Percentiles rank a stretch among this genome's conserved stretches.
These are phyloP conservation scores for Globisporangium heterothallicum DNA, from an alignment of 352 stramenopile genomes.

Conservation along the genomic window DNA sequence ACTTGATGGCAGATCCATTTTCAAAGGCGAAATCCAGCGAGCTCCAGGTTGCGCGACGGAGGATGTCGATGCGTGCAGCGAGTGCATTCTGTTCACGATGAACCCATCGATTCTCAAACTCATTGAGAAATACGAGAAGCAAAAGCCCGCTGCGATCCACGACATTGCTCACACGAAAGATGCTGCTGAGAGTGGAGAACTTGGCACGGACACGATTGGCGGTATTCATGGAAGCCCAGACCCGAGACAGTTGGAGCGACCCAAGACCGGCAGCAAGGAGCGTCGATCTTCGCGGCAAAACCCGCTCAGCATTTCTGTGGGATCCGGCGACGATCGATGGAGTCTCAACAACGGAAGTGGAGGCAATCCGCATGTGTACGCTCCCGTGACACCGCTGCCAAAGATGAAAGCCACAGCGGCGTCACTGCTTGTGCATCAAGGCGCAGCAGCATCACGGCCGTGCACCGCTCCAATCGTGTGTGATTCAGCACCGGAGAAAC, in stretches of 20 bases:
- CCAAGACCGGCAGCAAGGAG: constrained; percentile 47
- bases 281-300: constrained; percentile 20
- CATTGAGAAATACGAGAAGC: constrained; percentile 81
- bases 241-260: constrained; percentile 29
- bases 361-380: constrained; percentile 7
- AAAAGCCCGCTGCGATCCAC: constrained; percentile 13
- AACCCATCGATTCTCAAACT: constrained; percentile 63
- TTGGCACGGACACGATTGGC: neutral
- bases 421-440: neutral
- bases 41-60: constrained; percentile 58
- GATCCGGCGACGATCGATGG: constrained; percentile 2
- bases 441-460: constrained; percentile 20
- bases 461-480: constrained; percentile 59
- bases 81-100: constrained; percentile 85
- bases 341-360: neutral
- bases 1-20: constrained; percentile 57
- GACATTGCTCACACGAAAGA: neutral
- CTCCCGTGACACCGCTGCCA: constrained; percentile 32
- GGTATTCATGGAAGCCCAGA: constrained; percentile 4
- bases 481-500: constrained; percentile 33
- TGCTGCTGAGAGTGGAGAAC: neutral
- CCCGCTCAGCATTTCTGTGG: constrained; percentile 15
- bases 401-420: constrained; percentile 23
- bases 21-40: constrained; percentile 75
- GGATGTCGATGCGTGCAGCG: constrained; percentile 57